These are phyloP conservation scores for Yamadazyma scolyti DNA, from an alignment of 805 yeast genomes.

Conservation along the genomic window DNA sequence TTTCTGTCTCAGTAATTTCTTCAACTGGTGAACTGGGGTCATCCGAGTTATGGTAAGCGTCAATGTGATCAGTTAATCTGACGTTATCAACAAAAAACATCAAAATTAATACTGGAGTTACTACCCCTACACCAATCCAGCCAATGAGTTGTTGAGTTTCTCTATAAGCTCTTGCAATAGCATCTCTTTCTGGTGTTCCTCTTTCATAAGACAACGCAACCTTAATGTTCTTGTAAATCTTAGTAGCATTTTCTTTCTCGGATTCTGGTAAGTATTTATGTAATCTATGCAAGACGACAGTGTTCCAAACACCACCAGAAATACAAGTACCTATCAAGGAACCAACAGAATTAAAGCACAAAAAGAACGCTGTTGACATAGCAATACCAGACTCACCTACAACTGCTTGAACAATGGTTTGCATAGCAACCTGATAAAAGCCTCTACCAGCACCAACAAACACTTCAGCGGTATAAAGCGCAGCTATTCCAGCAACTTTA, in stretches of 20 bases:
- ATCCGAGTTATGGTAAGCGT: slow-evolving; percentile 4
- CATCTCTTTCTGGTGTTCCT: slow-evolving; percentile 16
- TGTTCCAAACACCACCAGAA: slow-evolving; percentile 27
- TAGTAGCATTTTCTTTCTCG: slow-evolving; percentile 11
- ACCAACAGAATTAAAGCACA: slow-evolving; percentile 26
- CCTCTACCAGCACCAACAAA: slow-evolving; percentile 37
- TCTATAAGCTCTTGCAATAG: slow-evolving; percentile 24
- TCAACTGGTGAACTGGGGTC: not conserved
- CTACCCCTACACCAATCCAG: slow-evolving; percentile 20
- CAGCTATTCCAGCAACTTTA: slow-evolving; percentile 13
- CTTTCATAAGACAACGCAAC: slow-evolving; percentile 17
- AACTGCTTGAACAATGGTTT: slow-evolving; percentile 37
- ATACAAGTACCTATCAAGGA: slow-evolving; percentile 36
- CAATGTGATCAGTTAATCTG: slow-evolving; percentile 16
- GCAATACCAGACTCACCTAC: slow-evolving; percentile 20
- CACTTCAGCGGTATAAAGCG: slow-evolving; percentile 27
- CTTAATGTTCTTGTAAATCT: slow-evolving; percentile 18
- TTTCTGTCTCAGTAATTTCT: not conserved
- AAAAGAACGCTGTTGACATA: slow-evolving; percentile 29
- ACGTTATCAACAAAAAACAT: slow-evolving; percentile 23
- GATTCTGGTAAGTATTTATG: slow-evolving; percentile 20
- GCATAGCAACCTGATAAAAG: slow-evolving; percentile 28
- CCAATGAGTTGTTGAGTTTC: slow-evolving; percentile 27
- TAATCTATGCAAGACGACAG: slow-evolving; percentile 22
- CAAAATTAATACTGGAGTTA: slow-evolving; percentile 19